Evolutionary conservation across 2,329 filamentous ascomycete genomes (phyloP), one percentile per base, ranked within the genome.

Genomic region (Trichoderma semiorbis): DNA sequence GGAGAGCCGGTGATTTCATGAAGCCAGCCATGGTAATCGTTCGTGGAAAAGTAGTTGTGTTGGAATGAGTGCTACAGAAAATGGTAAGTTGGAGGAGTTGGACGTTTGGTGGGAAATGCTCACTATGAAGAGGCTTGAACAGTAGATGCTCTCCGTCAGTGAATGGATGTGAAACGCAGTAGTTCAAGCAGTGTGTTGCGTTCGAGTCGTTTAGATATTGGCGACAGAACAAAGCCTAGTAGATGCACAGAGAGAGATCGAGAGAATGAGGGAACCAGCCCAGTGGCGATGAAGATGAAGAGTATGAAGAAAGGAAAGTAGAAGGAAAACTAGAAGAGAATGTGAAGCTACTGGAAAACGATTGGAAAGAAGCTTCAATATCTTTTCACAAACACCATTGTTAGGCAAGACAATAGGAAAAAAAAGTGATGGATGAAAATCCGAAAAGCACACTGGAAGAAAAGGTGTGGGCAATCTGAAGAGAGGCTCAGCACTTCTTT

Each of bases 1-100:
- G 86, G 77, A 91, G 82, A 73, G 83, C 82, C 66, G 83, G 81
- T 74, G 81, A 78, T 61, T 79, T 73, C 43, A 76, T 69, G 47
- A 73, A 70, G 61, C 73, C 69, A 53, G 71, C 53, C 74, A 78
- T 77, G 68, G 73, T 50, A 80, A 55, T 53, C 12, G 28, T 7
- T 69, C 16, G 58, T 60, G 2, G 3, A 30, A 24, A 50, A 7
- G 14, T 39, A 14, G 10, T 55, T 55, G n/a, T 53, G 7, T 39
- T 10, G 34, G 39, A 69, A 61, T 8, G 66, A 53, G 16, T 69
- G 57, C 16, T 62, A 3, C 5, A 21, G 65, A 26, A 32, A 24
- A 11, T 11, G 7, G 39, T 62, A 7, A 61, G 21, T 53, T 6
- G 26, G 18, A 6, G 7, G 2, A 36, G 21, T 16, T 12, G 21